These are phyloP conservation scores for Fusarium citri DNA, from an alignment of 2,329 filamentous ascomycete genomes.

Conservation along the genomic window DNA sequence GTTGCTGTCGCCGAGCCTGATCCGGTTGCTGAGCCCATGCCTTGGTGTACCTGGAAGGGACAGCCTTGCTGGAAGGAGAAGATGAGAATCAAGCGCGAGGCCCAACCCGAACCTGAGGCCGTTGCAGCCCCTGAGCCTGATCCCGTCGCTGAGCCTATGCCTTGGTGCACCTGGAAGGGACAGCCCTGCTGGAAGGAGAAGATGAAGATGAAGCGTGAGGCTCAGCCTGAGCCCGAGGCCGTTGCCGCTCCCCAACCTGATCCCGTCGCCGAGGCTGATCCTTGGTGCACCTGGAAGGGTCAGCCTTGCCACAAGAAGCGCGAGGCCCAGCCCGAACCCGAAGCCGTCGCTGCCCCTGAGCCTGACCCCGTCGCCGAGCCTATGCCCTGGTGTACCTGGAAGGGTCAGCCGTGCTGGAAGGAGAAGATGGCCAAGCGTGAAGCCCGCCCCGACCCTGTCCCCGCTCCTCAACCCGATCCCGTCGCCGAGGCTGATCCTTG, in stretches of 20 bases:
- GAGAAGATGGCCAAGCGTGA: no score
- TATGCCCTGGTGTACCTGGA: no score
- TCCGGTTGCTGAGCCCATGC: slow-evolving; percentile 22
- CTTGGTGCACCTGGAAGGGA: slow-evolving; percentile 23
- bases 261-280: slow-evolving; percentile 6
- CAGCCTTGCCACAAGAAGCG: slow-evolving; percentile 34
- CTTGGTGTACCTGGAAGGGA: slow-evolving; percentile 54
- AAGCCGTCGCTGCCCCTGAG: no score
- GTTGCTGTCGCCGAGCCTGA: slow-evolving; percentile 35
- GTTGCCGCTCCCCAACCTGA: slow-evolving; percentile 30
- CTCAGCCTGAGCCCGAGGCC: no score
- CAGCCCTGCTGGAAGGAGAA: slow-evolving; percentile 28
- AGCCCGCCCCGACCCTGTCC: no score
- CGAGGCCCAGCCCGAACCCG: not conserved
- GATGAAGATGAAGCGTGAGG: slow-evolving; percentile 24
- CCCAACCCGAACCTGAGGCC: not conserved
- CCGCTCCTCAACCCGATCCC: no score
- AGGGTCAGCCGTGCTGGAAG: no score
- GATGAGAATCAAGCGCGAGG: slow-evolving; percentile 14
- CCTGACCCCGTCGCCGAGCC: no score
- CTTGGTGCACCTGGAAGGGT: slow-evolving; percentile 47
- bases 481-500: no score
- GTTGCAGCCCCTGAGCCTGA: slow-evolving; percentile 20
- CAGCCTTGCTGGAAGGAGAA: slow-evolving; percentile 55
- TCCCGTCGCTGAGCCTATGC: not conserved